Base-by-base conservation (phyloP, 106 monocot species). In the Hemerocallis citrina region DNA sequence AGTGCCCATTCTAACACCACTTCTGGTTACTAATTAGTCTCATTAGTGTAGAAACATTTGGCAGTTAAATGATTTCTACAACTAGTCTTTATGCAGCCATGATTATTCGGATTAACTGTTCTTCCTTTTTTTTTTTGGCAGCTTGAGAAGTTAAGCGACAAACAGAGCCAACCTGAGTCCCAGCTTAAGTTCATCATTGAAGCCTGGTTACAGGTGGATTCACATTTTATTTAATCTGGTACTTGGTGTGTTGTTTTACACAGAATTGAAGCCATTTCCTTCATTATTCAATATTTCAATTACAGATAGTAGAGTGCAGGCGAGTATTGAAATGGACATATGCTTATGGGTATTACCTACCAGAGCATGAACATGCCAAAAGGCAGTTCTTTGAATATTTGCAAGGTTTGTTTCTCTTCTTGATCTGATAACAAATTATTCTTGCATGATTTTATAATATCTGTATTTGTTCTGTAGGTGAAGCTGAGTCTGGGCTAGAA, bases 321-420 rank as follows among this genome's bases (percentile, higher is more conserved):
- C 68, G 98, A 55, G 92, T 98, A 43, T 73, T 98, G 45, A 98
- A 88, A 66, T 98, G 98, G 98, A 98, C 98, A 17, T 98, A 98
- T 69, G 88, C 98, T 5, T 98, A 92, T 75, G 98, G 98, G 34
- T 98, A 88, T 66, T 98, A 98, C 66, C 64, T 98, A 8, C 88
- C 88, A 14, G 98, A 98, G 68, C 73, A 88, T 56, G 94, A 89
- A 34, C 69, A 72, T 70, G 91, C 92, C n/a, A 98, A 88, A 75
- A 72, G 84, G 59, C 84, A 85, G 49, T 92, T 98, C 55, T 98
- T 98, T 60, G 98, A 98, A 75, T 98, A 98, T 66, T 67, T 98
- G 38, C 98, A 98, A 92, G 98, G 98, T 98, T 63, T 32, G 21
- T 67, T 37, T 8, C 36, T 42, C 37, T 24, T 40, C 20, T 32